A percentile compares a stretch with the other conserved stretches of the same genome.
Evolutionary conservation across 768 basidiomycete species (phyloP).

Genomic region (Tephrocybe sp.): DNA sequence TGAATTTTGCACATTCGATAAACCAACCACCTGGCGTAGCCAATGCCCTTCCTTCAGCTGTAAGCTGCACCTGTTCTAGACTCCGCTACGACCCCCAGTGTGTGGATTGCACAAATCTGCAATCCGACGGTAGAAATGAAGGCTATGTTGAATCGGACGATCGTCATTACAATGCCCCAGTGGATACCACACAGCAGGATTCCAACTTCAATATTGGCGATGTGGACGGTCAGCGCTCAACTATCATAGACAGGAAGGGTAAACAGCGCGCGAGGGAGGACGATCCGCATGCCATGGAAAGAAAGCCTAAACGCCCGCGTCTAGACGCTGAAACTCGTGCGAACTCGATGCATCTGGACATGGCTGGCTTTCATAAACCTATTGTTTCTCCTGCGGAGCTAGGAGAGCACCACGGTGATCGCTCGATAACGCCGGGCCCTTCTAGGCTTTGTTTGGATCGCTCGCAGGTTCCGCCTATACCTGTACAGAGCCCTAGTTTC

Average conservation of each 20-base stretch:
- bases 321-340: too few species aligned
- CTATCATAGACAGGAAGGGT: neutral
- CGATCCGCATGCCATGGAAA: neutral
- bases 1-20: neutral
- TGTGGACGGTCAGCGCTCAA: neutral
- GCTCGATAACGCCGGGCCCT: too few species aligned
- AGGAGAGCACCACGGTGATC: too few species aligned
- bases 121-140: neutral
- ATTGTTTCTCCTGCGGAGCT: neutral
- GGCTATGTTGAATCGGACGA: too few species aligned
- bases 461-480: too few species aligned
- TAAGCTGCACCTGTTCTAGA: neutral
- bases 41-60: neutral
- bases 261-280: neutral
- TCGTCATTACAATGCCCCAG: too few species aligned
- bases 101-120: too few species aligned
- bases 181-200: too few species aligned
- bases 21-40: neutral
- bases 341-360: too few species aligned
- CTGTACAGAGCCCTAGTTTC: too few species aligned
- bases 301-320: neutral
- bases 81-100: neutral
- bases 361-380: neutral
- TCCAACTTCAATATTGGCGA: too few species aligned
- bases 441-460: too few species aligned